Base-by-base conservation (phyloP, 2,329 filamentous ascomycete genomes). In the Exophiala bonariae region DNA sequence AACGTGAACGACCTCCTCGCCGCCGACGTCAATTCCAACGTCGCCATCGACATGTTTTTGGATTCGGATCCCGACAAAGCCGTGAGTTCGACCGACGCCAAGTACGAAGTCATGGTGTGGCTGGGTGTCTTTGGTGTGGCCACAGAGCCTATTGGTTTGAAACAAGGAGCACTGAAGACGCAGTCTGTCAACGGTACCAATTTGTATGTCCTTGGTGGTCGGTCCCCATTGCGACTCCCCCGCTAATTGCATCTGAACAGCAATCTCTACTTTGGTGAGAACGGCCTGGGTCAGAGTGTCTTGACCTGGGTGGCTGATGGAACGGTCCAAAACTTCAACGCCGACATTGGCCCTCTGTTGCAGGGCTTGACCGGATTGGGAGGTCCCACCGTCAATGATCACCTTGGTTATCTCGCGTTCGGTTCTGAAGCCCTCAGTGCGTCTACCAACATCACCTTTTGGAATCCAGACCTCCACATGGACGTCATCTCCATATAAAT, bases 31-130 rank as follows among this genome's bases (percentile, higher is more conserved):
- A 77, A 78, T 55, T 65, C 76, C 61, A 81, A 81, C 66, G 77
- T 82, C 26, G 78, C 77, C 28, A 66, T 82, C 50, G 79, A 82
- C 65, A 78, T 81, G 71, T 82, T 81, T 63, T 63, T 81, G 44
- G 78, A 80, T 53, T 59, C 56, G 19, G 68, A 78, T 59, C 59
- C 69, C 44, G 57, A 52, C 1, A 69, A 61, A 1, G 65, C 79
- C 0, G 49, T 61, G 34, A 61, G 73, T 60, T 74, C 68, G 33
- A 60, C 60, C 2, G 17, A 54, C 5, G 64, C 69, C 23, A 56
- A 58, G 16, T 76, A 72, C 63, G 79, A 81, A 65, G 67, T 81
- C 63, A 81, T 81, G 77, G 70, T 81, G 28, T 80, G 76, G 77
- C 72, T 81, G 50, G 77, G 70, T 2, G 63, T 65, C 3, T 73